Conservation (phyloP, 2,329 filamentous ascomycete species). For the Alternaria tenuissima region DNA sequence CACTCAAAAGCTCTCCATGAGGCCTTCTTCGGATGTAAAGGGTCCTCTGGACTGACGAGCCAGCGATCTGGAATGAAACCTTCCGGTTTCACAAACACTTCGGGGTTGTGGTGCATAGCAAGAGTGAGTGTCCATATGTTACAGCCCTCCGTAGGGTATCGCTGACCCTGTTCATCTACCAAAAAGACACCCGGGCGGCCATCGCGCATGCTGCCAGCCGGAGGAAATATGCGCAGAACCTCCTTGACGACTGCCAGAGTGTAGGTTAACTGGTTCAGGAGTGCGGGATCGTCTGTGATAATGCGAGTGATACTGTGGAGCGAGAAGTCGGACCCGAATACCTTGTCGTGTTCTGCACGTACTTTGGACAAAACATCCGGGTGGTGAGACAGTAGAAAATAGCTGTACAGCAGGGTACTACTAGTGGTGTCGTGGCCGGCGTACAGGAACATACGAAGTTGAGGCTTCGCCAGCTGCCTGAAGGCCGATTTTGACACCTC, state of each 20-base stretch:
- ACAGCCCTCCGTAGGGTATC: constrained; percentile 20
- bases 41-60: constrained; percentile 13
- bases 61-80: constrained; percentile 38
- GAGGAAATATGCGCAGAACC: constrained; percentile 42
- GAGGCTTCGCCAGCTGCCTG: constrained; percentile 23
- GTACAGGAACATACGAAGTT: constrained; percentile 41
- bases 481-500: constrained; percentile 16
- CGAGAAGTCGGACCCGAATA: constrained; percentile 34
- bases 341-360: constrained; percentile 37
- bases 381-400: constrained; percentile 31
- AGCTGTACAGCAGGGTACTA: constrained; percentile 36
- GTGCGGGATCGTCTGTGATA: constrained; percentile 20
- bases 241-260: constrained; percentile 48
- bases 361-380: constrained; percentile 33
- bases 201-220: constrained; percentile 37
- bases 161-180: constrained; percentile 7
- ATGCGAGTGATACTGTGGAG: background rate
- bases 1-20: constrained; percentile 50
- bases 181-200: constrained; percentile 10
- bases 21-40: constrained; percentile 16
- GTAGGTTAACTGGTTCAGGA: constrained; percentile 39
- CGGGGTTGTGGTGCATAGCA: constrained; percentile 25
- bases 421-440: constrained; percentile 43
- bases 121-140: constrained; percentile 16
- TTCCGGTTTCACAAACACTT: constrained; percentile 20